Conservation (phyloP, 2,329 filamentous ascomycete genomes). For the Aspergillus eucalypticola region DNA sequence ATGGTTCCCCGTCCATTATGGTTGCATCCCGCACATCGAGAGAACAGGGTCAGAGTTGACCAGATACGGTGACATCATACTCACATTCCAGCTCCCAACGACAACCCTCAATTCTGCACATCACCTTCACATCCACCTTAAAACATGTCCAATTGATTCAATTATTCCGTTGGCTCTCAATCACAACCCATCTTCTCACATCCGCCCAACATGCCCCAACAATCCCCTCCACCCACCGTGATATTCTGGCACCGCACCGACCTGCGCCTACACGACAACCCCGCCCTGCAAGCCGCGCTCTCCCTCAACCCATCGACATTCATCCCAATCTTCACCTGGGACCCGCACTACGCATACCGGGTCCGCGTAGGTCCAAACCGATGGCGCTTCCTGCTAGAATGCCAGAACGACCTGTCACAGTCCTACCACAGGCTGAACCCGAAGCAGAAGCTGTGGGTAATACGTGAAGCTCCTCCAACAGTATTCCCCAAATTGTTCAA, state of each 20-base stretch:
- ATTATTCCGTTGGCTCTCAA: neutral
- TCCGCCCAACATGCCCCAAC: neutral
- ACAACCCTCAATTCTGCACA: neutral
- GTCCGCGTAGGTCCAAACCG: constrained; percentile 70
- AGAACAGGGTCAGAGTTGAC: neutral
- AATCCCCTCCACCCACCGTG: constrained; percentile 44
- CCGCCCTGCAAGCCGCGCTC: constrained; percentile 69
- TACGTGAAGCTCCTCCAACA: constrained; percentile 71
- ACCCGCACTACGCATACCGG: constrained; percentile 76
- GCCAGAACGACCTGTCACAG: constrained; percentile 68
- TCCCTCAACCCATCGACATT: constrained; percentile 67
- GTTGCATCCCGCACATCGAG: no score
- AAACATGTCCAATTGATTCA: neutral
- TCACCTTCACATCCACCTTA: neutral
- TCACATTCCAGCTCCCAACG: neutral
- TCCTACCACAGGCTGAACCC: constrained; percentile 69
- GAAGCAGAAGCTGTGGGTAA: constrained; percentile 69
- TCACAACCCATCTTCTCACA: no score
- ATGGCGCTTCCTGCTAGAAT: constrained; percentile 76
- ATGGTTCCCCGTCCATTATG: no score
- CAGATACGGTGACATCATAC: neutral
- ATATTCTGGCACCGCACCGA: constrained; percentile 81
- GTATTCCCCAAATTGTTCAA: constrained; percentile 72
- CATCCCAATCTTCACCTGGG: constrained; percentile 79
- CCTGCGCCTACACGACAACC: constrained; percentile 74